These are phyloP conservation scores for Globisporangium rhizosaccharum DNA, from an alignment of 352 stramenopile species.

Conservation along the genomic window DNA sequence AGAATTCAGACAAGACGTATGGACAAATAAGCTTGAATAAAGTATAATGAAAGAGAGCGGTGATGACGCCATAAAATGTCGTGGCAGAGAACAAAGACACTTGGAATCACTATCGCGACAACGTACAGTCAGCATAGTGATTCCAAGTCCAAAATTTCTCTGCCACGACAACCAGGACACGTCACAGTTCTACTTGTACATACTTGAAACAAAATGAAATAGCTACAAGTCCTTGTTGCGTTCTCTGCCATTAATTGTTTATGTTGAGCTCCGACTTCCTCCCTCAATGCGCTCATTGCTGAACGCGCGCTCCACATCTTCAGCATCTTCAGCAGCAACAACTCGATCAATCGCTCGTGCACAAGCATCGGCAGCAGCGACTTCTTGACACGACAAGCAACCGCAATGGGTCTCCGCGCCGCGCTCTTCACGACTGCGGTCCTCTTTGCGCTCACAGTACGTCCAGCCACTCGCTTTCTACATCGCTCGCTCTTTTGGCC, in stretches of 20 bases:
- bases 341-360: not conserved
- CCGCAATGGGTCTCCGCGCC: constrained; percentile 22
- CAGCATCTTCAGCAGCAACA: not conserved
- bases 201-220: not conserved
- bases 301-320: constrained; percentile 3
- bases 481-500: not conserved
- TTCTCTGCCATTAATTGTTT: not conserved
- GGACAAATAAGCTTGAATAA: not conserved
- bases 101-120: too few species aligned
- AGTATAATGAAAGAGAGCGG: not conserved
- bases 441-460: constrained; percentile 21
- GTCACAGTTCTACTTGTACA: too few species aligned
- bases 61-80: not conserved
- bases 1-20: too few species aligned
- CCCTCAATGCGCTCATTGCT: constrained; percentile 1
- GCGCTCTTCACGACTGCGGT: constrained; percentile 13
- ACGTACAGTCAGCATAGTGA: too few species aligned
- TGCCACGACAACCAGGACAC: not conserved
- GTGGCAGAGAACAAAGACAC: too few species aligned
- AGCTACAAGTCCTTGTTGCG: not conserved
- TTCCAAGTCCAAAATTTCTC: not conserved
- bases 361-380: too few species aligned
- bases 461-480: not conserved
- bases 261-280: not conserved
- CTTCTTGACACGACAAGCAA: not conserved